Evolutionary conservation across 1,284 basidiomycete species (phyloP), one percentile per base, ranked within the genome.

Genomic region (Ustilago tritici): DNA sequence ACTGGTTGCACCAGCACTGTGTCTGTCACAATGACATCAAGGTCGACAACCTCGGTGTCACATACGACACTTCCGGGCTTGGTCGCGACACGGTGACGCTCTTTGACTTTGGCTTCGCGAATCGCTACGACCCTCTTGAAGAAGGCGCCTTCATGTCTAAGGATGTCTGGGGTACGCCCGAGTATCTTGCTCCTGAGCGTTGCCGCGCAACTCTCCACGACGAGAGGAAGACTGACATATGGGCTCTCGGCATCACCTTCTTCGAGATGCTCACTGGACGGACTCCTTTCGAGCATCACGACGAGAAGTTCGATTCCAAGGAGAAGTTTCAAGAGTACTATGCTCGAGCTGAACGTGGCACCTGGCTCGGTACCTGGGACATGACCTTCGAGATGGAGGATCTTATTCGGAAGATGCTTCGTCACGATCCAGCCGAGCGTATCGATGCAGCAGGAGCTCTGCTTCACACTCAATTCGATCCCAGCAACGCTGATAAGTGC

Each of bases 11-110:
- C 19, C 65, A 75, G 43, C 56, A 77, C 56, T 52, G 61, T 40
- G 73, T 81, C 19, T 79, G 76, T 15, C 82, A 83, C 59, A 79
- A 78, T 57, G 81, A 83, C 52, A 79, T 84, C 64, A 84, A 85
- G 55, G 77, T 80, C 8, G 79, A 76, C 53, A 83, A 79, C n/a
- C 63, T 80, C 9, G 54, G 79, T 32, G 74, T 82, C 35, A 70
- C 67, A 28, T 77, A 65, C 61, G 74, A 76, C 38, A 76, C 74
- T 15, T 62, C 69, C 0, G 74, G 76, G 3, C 65, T 70, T 3
- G 66, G 71, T 2, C 61, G 70, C 6, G 65, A 74, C 19, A 56
- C 35, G 4, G 61, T 68, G 31, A 68, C 76, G 7, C 61, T 74
- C 6, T 66, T 74, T 52, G 82, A 83, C 55, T 83, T 83, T 46